Conservation (phyloP, 305 asterid species). For the Fraxinus floribunda region DNA sequence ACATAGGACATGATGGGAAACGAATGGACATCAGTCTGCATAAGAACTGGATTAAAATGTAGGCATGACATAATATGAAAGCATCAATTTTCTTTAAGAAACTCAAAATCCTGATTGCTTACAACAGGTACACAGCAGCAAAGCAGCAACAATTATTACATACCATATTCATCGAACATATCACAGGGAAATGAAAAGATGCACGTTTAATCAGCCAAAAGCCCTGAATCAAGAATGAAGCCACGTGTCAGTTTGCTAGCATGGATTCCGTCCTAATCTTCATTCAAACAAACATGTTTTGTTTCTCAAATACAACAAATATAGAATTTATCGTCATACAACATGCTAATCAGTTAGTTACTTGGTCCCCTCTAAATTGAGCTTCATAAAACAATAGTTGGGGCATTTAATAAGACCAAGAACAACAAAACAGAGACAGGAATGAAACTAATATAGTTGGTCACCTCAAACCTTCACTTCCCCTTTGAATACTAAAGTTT, state of each 20-base stretch:
- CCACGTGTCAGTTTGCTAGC: constrained; percentile 15
- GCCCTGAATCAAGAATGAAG: constrained; percentile 26
- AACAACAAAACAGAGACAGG: neutral
- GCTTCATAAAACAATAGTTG: constrained; percentile 4
- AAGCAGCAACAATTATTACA: constrained; percentile 24
- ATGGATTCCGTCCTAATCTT: constrained; percentile 2
- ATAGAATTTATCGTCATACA: neutral
- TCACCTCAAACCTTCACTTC: neutral
- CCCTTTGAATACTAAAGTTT: neutral
- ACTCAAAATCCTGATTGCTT: constrained; percentile 11
- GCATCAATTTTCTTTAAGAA: constrained; percentile 21
- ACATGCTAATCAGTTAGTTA: neutral
- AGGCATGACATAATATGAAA: constrained; percentile 11
- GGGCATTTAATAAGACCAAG: neutral
- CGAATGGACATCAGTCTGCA: neutral
- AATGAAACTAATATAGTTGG: neutral
- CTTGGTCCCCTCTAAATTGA: neutral
- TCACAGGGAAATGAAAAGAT: constrained; percentile 21
- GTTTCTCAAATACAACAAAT: neutral
- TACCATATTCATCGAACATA: constrained; percentile 18
- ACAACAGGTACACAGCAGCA: constrained; percentile 26
- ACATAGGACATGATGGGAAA: neutral
- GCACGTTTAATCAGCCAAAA: constrained; percentile 14
- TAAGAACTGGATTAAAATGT: neutral
- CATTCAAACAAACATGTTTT: neutral